A percentile compares a stretch with the other conserved stretches of the same genome.
These are phyloP conservation scores for Ambrosiella beaveri DNA, from an alignment of 2,329 filamentous ascomycete species.

Conservation along the genomic window DNA sequence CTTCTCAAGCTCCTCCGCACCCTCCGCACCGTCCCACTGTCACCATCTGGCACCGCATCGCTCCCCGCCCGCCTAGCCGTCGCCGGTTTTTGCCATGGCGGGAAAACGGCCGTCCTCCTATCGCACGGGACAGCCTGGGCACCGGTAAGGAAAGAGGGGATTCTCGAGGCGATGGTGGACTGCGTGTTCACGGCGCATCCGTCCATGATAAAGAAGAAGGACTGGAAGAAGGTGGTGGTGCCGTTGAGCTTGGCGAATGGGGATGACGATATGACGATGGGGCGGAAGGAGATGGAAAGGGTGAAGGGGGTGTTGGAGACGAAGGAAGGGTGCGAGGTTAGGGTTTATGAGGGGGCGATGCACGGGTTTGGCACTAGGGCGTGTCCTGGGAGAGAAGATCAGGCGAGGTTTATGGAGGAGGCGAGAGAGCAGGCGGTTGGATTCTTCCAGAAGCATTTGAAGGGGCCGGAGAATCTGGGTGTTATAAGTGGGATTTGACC, in stretches of 20 bases:
- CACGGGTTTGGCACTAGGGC: conserved; percentile 26
- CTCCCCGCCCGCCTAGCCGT: conserved; percentile 25
- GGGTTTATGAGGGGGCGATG: conserved; percentile 22
- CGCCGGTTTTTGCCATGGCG: conserved; percentile 46
- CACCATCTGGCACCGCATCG: background rate
- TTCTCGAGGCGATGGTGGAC: conserved; percentile 26
- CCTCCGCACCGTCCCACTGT: conserved; percentile 5
- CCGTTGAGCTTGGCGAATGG: conserved; percentile 30
- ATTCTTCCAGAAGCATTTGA: conserved; percentile 19
- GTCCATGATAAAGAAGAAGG: conserved; percentile 26
- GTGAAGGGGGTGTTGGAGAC: conserved; percentile 18
- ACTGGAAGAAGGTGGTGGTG: conserved; percentile 26
- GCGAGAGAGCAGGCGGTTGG: conserved; percentile 23
- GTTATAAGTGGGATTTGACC: background rate
- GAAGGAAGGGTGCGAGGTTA: conserved; percentile 19
- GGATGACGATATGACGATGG: conserved; percentile 25
- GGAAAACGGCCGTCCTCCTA: conserved; percentile 32
- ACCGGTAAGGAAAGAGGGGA: conserved; percentile 9
- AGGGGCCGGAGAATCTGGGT: background rate
- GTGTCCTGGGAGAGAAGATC: conserved; percentile 20
- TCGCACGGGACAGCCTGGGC: conserved; percentile 17
- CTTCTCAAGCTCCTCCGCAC: conserved; percentile 14
- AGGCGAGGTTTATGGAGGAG: conserved; percentile 19
- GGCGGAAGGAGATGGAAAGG: conserved; percentile 15
- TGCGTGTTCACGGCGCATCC: conserved; percentile 35